Base-by-base conservation (phyloP, 345 rosid genomes). In the Linum usitatissimum region DNA sequence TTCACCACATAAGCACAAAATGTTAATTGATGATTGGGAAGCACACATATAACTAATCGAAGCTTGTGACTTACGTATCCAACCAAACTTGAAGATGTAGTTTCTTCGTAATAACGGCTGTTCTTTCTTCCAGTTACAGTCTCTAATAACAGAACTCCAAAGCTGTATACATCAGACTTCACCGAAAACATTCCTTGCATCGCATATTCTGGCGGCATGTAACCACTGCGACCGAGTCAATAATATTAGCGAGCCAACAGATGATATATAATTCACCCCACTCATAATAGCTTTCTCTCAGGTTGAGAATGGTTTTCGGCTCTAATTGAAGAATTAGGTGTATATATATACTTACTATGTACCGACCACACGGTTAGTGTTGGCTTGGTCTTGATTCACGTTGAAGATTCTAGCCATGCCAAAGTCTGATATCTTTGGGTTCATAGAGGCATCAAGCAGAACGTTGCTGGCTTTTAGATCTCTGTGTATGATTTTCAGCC, bases 351-450 rank as follows among this genome's bases (percentile, higher is more conserved):
- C 75, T 66, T 57, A 71, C 70, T 17, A 71, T 31, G 75, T 71
- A 15, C 75, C 75, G 12, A 62, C 67, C 45, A 66, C 57, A 61
- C 60, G 61, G 6, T n/a, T 66, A 13, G 75, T 71, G 38, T 31
- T 66, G 6, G 12, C 70, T 34, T 62, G 70, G 18, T 63, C 61
- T 66, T 71, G 70, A 56, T 71, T 66, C 18, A 62, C 75, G 14
- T 31, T 70, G 19, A 71, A 23, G 38, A 71, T 71, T 39, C 63
- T 71, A 21, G 75, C 75, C 70, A 66, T 66, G 0, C 75, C 75
- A 8, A 71, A 68, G 66, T 71, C 75, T 49, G 75, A 62, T 28
- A 71, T 63, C 45, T 66, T 71, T 0, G 75, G 61, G 38, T 71
- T 71, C 75, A 71, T 71, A 18, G 66, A 60, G 1, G 2, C 15